phyloP scores from a whole-genome alignment of 2,329 filamentous ascomycete genomes.

The Neoscytalidium dimidiatum region DNA sequence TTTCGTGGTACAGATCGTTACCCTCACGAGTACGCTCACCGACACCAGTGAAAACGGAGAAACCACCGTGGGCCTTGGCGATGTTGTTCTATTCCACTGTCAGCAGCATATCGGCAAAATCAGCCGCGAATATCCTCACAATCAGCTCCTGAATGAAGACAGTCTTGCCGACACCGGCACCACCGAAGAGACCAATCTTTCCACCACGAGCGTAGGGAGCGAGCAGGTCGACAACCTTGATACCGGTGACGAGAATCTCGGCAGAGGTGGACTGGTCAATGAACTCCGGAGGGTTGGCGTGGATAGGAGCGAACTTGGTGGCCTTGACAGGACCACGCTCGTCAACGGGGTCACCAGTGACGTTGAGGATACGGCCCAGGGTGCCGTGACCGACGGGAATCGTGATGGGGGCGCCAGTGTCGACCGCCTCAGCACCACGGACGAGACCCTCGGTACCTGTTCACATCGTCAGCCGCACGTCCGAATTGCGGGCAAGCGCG shows the following conservation, averaged over 20 bases:
- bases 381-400: conserved; percentile 92
- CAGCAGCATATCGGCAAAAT: conserved; percentile 23
- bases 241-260: conserved; percentile 97
- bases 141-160: conserved; percentile 99
- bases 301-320: conserved; percentile 84
- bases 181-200: conserved; percentile 99
- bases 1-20: conserved; percentile 99
- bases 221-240: conserved; percentile 99
- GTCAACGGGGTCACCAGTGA: conserved; percentile 99
- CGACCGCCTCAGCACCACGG: conserved; percentile 80
- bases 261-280: conserved; percentile 93
- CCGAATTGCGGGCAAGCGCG: conserved; percentile 5
- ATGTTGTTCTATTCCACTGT: conserved; percentile 81
- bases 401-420: conserved; percentile 94
- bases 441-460: conserved; percentile 98
- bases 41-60: conserved; percentile 99
- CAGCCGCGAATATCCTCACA: conserved; percentile 49
- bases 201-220: conserved; percentile 99
- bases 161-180: conserved; percentile 99
- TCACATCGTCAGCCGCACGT: conserved; percentile 24
- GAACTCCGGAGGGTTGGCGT: conserved; percentile 91
- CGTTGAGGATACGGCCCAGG: conserved; percentile 99
- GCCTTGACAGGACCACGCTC: conserved; percentile 98
- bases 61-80: conserved; percentile 99
- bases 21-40: conserved; percentile 99